Evolutionary conservation across 2,329 filamentous ascomycete genomes (phyloP), one percentile per base, ranked within the genome.

Genomic region (Cercospora berteroae): DNA sequence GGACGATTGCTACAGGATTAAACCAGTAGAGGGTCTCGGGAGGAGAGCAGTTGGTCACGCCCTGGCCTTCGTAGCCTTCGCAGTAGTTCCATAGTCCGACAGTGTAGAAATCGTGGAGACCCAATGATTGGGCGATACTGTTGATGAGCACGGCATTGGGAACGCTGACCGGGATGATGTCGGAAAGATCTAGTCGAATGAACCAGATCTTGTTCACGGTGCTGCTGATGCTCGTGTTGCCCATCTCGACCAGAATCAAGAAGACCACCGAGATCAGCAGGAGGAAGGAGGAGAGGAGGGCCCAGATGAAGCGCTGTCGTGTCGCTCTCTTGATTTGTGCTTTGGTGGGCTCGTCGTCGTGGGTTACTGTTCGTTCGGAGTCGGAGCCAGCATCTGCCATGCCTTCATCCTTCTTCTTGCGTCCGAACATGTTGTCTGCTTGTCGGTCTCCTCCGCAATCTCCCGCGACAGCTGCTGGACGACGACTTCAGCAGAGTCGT

Each of bases 21-120:
- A 97, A 97, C 90, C 92, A 96, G 81, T 92, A 98, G 65, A 94
- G 83, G 7, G 84, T 83, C 74, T 87, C 74, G 0, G 93, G 90
- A 5, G 81, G 80, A 7, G 90, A 93, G 80, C 94, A 98, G 70
- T 82, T 81, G 0, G 92, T 94, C 69, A 95, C 88, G 42, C 91
- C 91, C 80, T 89, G 83, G 73, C 86, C 84, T 65, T 87, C 83
- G 79, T 94, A 96, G 20, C 94, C 94, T 78, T 96, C 92, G 79
- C 94, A 98, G 79, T 90, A 97, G 67, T 89, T 90, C 94, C 94
- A 98, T 48, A 97, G 81, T 5, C 94, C 94, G 29, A 96, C 91
- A 74, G 93, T 91, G 80, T 97, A 97, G 80, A 96, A 97, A 79
- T 97, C 94, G 78, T 96, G 93, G 59, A 97, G 84, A 31, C 94